Conservation (phyloP, 768 basidiomycete species). For the Amanita pallidorosea region DNA sequence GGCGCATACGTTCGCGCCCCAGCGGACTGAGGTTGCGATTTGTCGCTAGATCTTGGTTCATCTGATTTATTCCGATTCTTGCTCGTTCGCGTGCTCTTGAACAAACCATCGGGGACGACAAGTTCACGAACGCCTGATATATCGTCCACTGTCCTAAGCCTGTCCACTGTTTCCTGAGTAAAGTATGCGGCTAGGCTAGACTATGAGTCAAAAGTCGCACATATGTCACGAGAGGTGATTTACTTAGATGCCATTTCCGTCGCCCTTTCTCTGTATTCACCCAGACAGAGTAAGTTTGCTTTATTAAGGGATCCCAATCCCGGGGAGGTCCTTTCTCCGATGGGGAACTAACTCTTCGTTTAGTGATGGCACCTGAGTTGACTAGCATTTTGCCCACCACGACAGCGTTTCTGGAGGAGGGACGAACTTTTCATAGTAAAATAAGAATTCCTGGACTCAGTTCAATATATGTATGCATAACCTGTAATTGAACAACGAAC, state of each 20-base stretch:
- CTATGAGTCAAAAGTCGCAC: conserved; percentile 2
- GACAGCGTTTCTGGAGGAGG: conserved; percentile 33
- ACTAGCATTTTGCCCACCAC: conserved; percentile 21
- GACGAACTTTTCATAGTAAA: conserved; percentile 71
- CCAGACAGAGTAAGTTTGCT: conserved; percentile 81
- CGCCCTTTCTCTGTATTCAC: conserved; percentile 51
- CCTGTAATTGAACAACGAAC: conserved; percentile 26
- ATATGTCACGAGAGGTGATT: conserved; percentile 14
- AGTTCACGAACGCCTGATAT: conserved; percentile 47
- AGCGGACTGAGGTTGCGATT: conserved; percentile 17
- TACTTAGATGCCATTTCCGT: conserved; percentile 80
- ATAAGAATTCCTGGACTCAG: conserved; percentile 59
- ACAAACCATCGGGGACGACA: conserved; percentile 54
- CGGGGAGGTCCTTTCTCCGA: conserved; percentile 42
- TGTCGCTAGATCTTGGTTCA: conserved; percentile 20
- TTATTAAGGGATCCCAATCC: conserved; percentile 62
- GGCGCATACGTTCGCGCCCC: conserved; percentile 29
- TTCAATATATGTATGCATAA: conserved; percentile 6
- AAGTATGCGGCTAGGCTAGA: conserved; percentile 62
- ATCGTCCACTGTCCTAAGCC: conserved; percentile 62
- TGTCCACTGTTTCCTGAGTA: conserved; percentile 64
- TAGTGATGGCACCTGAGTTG: not conserved
- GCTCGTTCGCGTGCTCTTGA: conserved; percentile 54
- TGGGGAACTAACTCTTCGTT: conserved; percentile 9
- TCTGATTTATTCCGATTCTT: conserved; percentile 39